Evolutionary conservation across 306 rosid species (phyloP).

Genomic region (Trifolium dubium): DNA sequence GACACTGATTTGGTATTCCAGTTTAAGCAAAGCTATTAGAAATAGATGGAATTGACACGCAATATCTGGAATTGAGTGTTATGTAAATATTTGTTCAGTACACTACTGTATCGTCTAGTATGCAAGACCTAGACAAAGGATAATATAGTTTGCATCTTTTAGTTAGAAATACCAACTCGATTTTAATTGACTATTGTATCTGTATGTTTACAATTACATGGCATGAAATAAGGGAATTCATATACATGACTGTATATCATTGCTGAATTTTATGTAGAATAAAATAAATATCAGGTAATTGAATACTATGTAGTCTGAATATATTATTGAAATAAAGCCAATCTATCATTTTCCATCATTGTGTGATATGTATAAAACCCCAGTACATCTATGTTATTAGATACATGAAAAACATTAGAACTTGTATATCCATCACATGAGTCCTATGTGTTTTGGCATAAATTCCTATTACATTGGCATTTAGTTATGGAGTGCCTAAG

Average conservation of each 20-base stretch:
- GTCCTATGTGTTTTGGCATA: constrained; percentile 13
- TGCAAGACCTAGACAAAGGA: constrained; percentile 23
- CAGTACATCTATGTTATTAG: constrained; percentile 2
- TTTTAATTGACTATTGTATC: constrained; percentile 19
- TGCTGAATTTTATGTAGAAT: constrained; percentile 22
- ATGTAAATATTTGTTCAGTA: constrained; percentile 27
- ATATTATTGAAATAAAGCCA: constrained; percentile 6
- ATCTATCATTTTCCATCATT: neutral
- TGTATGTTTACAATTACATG: constrained; percentile 5
- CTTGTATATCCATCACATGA: constrained; percentile 11
- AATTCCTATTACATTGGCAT: constrained; percentile 7
- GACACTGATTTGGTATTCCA: constrained; percentile 19
- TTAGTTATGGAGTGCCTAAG: neutral
- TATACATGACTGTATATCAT: constrained; percentile 6
- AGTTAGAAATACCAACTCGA: constrained; percentile 4
- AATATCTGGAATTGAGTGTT: constrained; percentile 5
- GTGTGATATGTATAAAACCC: constrained; percentile 17
- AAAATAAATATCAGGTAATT: constrained; percentile 11
- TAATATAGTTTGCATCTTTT: neutral
- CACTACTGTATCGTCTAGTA: constrained; percentile 9
- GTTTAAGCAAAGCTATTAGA: constrained; percentile 10
- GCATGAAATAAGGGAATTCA: constrained; percentile 24
- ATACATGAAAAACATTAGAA: constrained; percentile 5
- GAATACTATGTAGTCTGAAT: neutral
- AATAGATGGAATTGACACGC: constrained; percentile 1